Evolutionary conservation across 495 filamentous ascomycete species (phyloP).

Genomic region (Penicillium egyptiacum): DNA sequence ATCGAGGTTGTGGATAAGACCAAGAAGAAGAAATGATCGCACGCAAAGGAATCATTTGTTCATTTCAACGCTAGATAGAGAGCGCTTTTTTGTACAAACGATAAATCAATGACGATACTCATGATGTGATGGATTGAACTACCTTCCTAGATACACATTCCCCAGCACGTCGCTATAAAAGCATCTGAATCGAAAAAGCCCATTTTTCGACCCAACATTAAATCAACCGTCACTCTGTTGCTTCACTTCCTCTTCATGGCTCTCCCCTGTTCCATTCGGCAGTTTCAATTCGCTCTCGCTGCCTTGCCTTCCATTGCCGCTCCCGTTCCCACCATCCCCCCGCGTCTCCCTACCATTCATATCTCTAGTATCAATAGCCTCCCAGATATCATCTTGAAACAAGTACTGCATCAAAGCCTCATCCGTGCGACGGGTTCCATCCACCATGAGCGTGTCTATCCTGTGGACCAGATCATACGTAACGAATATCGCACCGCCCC

Average conservation of each 20-base stretch:
- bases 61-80: neutral
- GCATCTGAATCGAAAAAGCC: neutral
- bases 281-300: neutral
- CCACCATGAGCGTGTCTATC: neutral
- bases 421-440: neutral
- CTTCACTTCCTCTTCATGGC: neutral
- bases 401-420: neutral
- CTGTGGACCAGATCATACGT: neutral
- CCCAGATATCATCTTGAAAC: neutral
- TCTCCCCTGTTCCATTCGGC: neutral
- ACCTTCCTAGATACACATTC: neutral
- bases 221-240: neutral
- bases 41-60: neutral
- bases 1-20: slow-evolving; percentile 69
- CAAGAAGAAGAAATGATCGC: slow-evolving; percentile 60
- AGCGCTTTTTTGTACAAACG: neutral
- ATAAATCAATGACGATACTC: neutral
- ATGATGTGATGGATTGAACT: neutral
- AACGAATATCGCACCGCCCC: neutral
- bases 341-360: neutral
- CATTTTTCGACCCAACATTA: neutral
- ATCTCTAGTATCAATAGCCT: neutral
- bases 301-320: neutral
- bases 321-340: neutral
- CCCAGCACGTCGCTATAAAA: neutral